Evolutionary conservation across 768 basidiomycete species (phyloP).

Genomic region (Mycena alexandri): DNA sequence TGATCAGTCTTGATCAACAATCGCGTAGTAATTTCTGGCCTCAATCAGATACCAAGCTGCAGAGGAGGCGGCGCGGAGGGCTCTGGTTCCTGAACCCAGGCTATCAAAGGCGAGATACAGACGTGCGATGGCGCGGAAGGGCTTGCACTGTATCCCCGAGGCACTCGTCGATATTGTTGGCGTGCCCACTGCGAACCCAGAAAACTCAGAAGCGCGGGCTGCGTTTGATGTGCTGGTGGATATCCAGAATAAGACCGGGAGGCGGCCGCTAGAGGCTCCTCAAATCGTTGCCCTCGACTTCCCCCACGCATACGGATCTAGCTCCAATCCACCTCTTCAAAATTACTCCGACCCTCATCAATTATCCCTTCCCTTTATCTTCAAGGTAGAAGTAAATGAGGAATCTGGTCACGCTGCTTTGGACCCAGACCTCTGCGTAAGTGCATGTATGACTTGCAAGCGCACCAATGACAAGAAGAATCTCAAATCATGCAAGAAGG

Average conservation of each 20-base stretch:
- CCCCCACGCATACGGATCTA: slow-evolving; percentile 22
- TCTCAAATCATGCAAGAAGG: slow-evolving; percentile 16
- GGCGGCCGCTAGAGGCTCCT: slow-evolving; percentile 11
- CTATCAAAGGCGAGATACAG: slow-evolving; percentile 15
- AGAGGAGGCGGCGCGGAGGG: slow-evolving; percentile 6
- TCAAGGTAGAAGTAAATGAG: neutral
- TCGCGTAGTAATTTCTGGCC: too few relatives aligned
- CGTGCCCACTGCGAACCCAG: slow-evolving; percentile 13
- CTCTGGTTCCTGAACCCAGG: slow-evolving; percentile 3
- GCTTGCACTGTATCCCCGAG: slow-evolving; percentile 10
- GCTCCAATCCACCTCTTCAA: slow-evolving; percentile 2
- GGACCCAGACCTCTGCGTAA: slow-evolving; percentile 1
- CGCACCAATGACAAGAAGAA: slow-evolving; percentile 11
- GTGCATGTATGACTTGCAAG: slow-evolving; percentile 22
- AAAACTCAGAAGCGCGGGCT: neutral
- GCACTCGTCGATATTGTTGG: slow-evolving; percentile 13
- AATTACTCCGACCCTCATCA: slow-evolving; percentile 11
- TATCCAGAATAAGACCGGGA: slow-evolving; percentile 2
- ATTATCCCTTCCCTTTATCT: slow-evolving; percentile 2
- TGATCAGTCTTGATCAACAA: too few relatives aligned
- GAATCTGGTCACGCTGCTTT: neutral
- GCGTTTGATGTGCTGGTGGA: slow-evolving; percentile 1
- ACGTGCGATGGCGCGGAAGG: slow-evolving; percentile 25
- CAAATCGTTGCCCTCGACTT: neutral
- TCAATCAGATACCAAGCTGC: slow-evolving; percentile 11